Evolutionary conservation across 306 rosid species (phyloP), one percentile per base, ranked within the genome.

Genomic region (Clitoria ternatea): DNA sequence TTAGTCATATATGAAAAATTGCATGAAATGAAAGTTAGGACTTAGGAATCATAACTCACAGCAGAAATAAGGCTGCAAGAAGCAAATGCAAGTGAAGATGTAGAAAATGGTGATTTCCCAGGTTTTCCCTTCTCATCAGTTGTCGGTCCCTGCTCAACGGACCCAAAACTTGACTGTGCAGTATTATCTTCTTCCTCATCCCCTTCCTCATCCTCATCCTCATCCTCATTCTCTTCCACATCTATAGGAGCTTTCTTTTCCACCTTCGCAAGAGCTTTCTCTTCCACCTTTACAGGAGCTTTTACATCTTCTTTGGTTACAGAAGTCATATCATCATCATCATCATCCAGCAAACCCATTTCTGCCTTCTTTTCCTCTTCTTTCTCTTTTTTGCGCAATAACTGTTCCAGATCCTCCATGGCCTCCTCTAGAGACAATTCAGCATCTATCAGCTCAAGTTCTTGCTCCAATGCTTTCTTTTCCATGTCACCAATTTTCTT

Each of bases 81-180:
- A 67, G 96, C 85, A 77, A 94, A 94, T 66, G 82, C 73, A 59
- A 90, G 78, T 60, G 98, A 88, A 49, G 88, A 56, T 29, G 96
- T n/a, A 65, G 97, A 90, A 89, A 90, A 94, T 57, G 98, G 95
- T 19, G 95, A 76, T 54, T 72, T 75, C 52, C 92, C 78, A 17
- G 92, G 92, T 78, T 85, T 85, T 69, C 80, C 86, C 79, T 76
- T 83, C 66, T 48, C 69, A 76, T 79, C 83, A 74, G 78, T 77
- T 13, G 72, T 64, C 39, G 61, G 72, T 53, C 82, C 86, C 66
- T 81, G 86, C 72, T 83, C 83, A 74, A 75, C 86, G 18, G 96
- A 82, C 24, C 97, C 98, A 79, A 93, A 90, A 87, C 97, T 93
- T 53, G 98, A 85, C 17, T 85, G 89, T 43, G 83, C 80, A 59